These are phyloP conservation scores for Aspergillus ibericus DNA, from an alignment of 2,329 filamentous ascomycete genomes.

Conservation along the genomic window DNA sequence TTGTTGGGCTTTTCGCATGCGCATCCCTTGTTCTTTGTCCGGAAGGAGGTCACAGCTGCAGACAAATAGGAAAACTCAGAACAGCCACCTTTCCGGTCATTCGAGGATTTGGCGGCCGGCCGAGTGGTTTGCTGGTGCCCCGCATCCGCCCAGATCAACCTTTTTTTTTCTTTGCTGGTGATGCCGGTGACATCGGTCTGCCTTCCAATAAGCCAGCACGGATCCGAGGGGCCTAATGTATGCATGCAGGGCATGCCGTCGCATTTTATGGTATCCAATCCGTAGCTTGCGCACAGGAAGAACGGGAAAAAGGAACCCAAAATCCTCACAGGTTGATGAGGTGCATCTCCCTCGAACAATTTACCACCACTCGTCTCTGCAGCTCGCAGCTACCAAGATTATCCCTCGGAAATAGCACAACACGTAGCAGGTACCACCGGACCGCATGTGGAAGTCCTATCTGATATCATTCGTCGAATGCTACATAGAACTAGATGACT, in stretches of 20 bases:
- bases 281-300: slow-evolving; percentile 1
- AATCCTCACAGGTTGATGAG: neutral
- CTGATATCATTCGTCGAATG: neutral
- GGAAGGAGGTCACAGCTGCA: neutral
- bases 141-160: slow-evolving; percentile 15
- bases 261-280: slow-evolving; percentile 19
- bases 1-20: neutral
- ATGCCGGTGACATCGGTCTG: slow-evolving; percentile 5
- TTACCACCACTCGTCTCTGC: neutral
- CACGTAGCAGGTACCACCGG: neutral
- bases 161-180: neutral
- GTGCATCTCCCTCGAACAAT: neutral
- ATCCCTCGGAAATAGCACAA: neutral
- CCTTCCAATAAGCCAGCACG: slow-evolving; percentile 2
- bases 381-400: neutral
- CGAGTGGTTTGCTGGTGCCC: slow-evolving; percentile 8
- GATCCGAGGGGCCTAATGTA: slow-evolving; percentile 12
- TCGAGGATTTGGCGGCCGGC: slow-evolving; percentile 1
- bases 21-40: slow-evolving; percentile 1
- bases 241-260: slow-evolving; percentile 16
- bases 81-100: neutral
- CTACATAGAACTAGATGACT: neutral
- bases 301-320: neutral
- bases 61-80: neutral
- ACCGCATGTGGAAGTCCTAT: neutral